phyloP scores from a whole-genome alignment of 306 rosid species.

The Ormosia emarginata region DNA sequence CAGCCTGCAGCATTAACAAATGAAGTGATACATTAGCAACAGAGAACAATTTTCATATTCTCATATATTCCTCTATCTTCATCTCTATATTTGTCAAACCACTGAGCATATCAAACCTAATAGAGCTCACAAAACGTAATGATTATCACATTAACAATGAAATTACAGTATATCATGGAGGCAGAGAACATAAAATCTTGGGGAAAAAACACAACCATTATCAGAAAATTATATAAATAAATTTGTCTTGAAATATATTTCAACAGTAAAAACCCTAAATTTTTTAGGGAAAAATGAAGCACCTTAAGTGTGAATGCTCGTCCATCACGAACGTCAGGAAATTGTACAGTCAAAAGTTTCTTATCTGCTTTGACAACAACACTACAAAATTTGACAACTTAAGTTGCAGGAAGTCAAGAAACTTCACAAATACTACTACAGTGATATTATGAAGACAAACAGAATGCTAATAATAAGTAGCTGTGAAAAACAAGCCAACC shows the following conservation, averaged over 20 bases:
- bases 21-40: conserved; percentile 27
- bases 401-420: conserved; percentile 31
- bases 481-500: conserved; percentile 70
- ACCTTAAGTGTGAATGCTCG: conserved; percentile 97
- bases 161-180: not conserved
- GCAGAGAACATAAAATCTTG: not conserved
- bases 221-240: not conserved
- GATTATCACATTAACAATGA: not conserved
- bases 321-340: conserved; percentile 97
- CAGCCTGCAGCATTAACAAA: conserved; percentile 64
- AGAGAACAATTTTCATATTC: not conserved
- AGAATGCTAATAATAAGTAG: conserved; percentile 11
- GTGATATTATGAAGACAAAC: not conserved
- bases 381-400: conserved; percentile 48
- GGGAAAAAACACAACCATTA: not conserved
- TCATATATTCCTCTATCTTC: conserved; percentile 1
- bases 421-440: conserved; percentile 5
- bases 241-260: not conserved
- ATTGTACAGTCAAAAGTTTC: conserved; percentile 88
- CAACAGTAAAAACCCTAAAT: not conserved
- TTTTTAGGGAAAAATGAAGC: conserved; percentile 18
- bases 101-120: not conserved
- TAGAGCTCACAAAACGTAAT: not conserved
- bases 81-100: not conserved
- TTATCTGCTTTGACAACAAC: conserved; percentile 91